phyloP scores from a whole-genome alignment of 2,329 filamentous ascomycete species.

The Colletotrichum sp. region DNA sequence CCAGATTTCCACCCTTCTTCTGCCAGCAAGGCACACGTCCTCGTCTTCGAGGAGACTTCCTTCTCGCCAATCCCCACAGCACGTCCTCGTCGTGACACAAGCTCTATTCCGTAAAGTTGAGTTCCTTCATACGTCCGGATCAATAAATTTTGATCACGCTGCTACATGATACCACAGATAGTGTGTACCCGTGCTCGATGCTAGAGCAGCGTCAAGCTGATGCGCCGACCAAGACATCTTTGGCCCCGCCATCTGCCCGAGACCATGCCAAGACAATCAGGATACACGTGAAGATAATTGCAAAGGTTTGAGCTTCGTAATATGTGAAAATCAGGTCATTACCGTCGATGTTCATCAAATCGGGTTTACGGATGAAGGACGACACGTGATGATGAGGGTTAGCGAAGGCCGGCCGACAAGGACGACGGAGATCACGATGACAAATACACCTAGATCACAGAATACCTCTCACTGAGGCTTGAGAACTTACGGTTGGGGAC shows the following conservation, averaged over 20 bases:
- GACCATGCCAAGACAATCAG: neutral
- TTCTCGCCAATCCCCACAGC: rapidly evolving
- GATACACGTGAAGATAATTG: too few relatives aligned
- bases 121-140: rapidly evolving
- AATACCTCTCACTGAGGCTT: rapidly evolving
- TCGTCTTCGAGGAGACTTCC: neutral
- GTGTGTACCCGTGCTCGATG: rapidly evolving
- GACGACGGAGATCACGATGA: neutral
- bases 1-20: neutral
- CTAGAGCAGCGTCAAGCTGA: rapidly evolving
- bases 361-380: neutral
- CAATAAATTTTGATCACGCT: rapidly evolving
- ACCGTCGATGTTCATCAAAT: neutral
- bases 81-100: rapidly evolving
- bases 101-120: rapidly evolving
- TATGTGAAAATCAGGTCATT: neutral
- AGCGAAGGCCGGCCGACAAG: too few relatives aligned
- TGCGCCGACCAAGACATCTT: neutral
- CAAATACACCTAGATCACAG: neutral
- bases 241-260: neutral
- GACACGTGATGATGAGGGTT: neutral
- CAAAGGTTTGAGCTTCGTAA: neutral
- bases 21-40: rapidly evolving
- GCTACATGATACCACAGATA: rapidly evolving
- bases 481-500: rapidly evolving